Percentiles rank a stretch among this genome's conserved stretches.
Evolutionary conservation across 495 filamentous ascomycete species (phyloP).

Genomic region (Aspergillus haitiensis): DNA sequence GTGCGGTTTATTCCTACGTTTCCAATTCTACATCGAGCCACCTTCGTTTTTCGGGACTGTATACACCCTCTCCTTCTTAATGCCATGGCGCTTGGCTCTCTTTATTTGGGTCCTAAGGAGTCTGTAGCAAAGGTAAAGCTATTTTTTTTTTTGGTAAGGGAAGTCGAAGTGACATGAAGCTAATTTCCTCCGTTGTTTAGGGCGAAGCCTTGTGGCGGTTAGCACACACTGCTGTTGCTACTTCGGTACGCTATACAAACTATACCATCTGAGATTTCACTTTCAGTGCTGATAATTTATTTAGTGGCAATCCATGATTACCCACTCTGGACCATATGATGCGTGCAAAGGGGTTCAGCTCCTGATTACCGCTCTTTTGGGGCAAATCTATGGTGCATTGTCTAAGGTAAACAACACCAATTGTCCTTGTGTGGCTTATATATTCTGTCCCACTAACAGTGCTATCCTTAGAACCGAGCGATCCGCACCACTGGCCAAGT

Average conservation of each 20-base stretch:
- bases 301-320: conserved; percentile 50
- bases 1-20: conserved; percentile 52
- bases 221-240: conserved; percentile 50
- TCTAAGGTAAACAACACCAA: conserved; percentile 33
- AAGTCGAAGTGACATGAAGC: background rate
- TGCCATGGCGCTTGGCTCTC: conserved; percentile 51
- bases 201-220: conserved; percentile 50
- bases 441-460: background rate
- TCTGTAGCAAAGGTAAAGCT: conserved; percentile 40
- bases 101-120: conserved; percentile 49
- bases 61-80: conserved; percentile 48
- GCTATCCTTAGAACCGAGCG: conserved; percentile 33
- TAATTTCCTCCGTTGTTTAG: conserved; percentile 14
- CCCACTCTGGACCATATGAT: conserved; percentile 48
- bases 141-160: too few species aligned
- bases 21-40: conserved; percentile 49
- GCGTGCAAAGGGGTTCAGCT: conserved; percentile 49
- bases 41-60: conserved; percentile 52
- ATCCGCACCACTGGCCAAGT: conserved; percentile 51
- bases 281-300: conserved; percentile 3
- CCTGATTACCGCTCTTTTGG: conserved; percentile 47
- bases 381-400: conserved; percentile 49
- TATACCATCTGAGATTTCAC: background rate
- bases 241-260: conserved; percentile 34
- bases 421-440: background rate